Evolutionary conservation across 1,284 basidiomycete species (phyloP).

Genomic region (Fomitopsis schrenkii): DNA sequence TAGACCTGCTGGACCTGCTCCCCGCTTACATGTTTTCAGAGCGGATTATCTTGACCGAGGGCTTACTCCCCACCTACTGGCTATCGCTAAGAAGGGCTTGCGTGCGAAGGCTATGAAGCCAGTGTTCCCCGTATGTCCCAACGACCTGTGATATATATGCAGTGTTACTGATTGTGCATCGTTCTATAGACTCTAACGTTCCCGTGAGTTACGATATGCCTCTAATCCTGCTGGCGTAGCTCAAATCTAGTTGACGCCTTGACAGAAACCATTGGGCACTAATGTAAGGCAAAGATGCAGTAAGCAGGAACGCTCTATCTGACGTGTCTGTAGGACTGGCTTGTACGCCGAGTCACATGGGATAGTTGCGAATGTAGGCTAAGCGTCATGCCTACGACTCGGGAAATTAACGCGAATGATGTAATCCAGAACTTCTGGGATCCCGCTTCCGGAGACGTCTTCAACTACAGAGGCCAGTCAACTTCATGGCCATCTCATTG

Average conservation of each 20-base stretch:
- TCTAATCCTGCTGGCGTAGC: neutral
- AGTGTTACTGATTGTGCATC: neutral
- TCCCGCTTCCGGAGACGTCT: constrained; percentile 54
- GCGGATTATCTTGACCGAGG: constrained; percentile 83
- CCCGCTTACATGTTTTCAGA: constrained; percentile 32
- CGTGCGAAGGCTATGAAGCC: constrained; percentile 83
- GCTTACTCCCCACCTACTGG: constrained; percentile 75
- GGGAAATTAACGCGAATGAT: constrained; percentile 1
- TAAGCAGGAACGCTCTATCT: neutral
- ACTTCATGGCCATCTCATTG: constrained; percentile 66
- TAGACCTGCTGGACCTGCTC: neutral
- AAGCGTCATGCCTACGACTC: neutral
- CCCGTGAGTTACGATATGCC: constrained; percentile 53
- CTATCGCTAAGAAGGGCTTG: constrained; percentile 76
- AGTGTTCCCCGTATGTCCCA: constrained; percentile 68
- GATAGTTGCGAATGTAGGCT: constrained; percentile 80
- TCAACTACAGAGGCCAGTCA: constrained; percentile 64
- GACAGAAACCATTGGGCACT: constrained; percentile 82
- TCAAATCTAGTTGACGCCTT: neutral
- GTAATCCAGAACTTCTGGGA: constrained; percentile 78
- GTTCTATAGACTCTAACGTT: constrained; percentile 76
- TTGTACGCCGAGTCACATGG: constrained; percentile 86
- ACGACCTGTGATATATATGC: neutral
- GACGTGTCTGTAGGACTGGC: constrained; percentile 61
- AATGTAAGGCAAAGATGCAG: constrained; percentile 43